Base-by-base conservation (phyloP, 202 grass and related monocot genomes). In the Musa balbisiana region DNA sequence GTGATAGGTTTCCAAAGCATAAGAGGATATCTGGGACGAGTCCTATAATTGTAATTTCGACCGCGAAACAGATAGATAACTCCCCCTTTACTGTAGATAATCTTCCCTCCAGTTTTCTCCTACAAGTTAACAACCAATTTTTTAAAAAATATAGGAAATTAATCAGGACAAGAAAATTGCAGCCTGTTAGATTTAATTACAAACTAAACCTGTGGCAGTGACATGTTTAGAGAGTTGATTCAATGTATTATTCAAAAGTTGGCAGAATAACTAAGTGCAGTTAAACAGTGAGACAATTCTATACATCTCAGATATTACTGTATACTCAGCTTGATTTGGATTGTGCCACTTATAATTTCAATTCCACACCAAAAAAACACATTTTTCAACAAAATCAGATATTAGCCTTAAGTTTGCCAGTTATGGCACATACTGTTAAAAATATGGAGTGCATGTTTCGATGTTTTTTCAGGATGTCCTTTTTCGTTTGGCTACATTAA, bases 61-160 rank as follows among this genome's bases (percentile, higher is more conserved):
- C 93, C 93, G 81, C 93, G 93, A 78, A 91, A 97, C 66, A 97
- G 86, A 79, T 87, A 93, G 79, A 97, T 79, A 60, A 89, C 82
- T 71, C 93, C 93, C 43, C 90, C 93, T 78, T 86, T 81, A 14
- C 83, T 75, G 65, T 93, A 79, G 84, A 97, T 93, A 73, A 97
- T 79, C 85, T 91, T 91, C 55, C 93, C 93, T 81, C 93, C 90
- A 76, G 89, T 86, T 78, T 87, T 91, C 82, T 91, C 93, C 93
- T 97, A 80, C 52, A 83, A 43, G 33, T 43, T 69, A 82, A 64
- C 52, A 43, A 72, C 19, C 12, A 75, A 67, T 69, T n/a, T 19
- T 75, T 27, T n/a, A 64, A 23, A 16, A 43, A 43, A 43, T 33
- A 43, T 43, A 43, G 33, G 6, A 25, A 73, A 43, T 11, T 16